Evolutionary conservation across 345 rosid genomes (phyloP).

Genomic region (Punica granatum): DNA sequence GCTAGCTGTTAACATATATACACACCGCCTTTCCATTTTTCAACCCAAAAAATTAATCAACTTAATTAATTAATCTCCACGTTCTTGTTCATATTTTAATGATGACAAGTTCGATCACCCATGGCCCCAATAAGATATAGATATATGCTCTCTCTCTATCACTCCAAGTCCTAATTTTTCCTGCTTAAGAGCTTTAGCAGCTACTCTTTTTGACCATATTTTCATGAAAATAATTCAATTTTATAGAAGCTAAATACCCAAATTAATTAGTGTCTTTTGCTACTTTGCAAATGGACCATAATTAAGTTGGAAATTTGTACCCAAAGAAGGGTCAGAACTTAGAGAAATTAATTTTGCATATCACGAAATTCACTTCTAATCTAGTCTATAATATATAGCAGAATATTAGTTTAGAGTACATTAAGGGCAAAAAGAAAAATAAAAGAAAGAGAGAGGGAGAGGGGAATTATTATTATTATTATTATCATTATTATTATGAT

Average conservation of each 20-base stretch:
- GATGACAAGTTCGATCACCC: conserved; percentile 5
- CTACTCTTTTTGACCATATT: not conserved
- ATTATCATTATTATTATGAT: too few species aligned
- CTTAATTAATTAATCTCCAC: conserved; percentile 10
- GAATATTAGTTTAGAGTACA: too few species aligned
- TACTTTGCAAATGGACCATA: not conserved
- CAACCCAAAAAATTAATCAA: conserved; percentile 2
- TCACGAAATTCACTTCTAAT: too few species aligned
- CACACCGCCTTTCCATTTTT: not conserved
- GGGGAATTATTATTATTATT: too few species aligned
- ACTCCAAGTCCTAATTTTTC: too few species aligned
- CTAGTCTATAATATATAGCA: too few species aligned
- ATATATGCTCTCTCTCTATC: not conserved
- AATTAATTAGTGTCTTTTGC: not conserved
- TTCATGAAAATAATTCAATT: not conserved
- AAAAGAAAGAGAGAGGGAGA: too few species aligned
- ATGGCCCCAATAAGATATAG: conserved; percentile 1
- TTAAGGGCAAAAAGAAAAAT: too few species aligned
- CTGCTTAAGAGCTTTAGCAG: not conserved
- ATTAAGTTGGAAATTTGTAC: too few species aligned
- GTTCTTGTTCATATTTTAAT: conserved; percentile 12
- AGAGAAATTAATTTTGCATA: not conserved
- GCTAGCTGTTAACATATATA: not conserved
- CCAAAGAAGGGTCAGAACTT: too few species aligned
- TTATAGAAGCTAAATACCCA: not conserved